These are phyloP conservation scores for Scheffersomyces coipomensis DNA, from an alignment of 805 yeast species.

Conservation along the genomic window DNA sequence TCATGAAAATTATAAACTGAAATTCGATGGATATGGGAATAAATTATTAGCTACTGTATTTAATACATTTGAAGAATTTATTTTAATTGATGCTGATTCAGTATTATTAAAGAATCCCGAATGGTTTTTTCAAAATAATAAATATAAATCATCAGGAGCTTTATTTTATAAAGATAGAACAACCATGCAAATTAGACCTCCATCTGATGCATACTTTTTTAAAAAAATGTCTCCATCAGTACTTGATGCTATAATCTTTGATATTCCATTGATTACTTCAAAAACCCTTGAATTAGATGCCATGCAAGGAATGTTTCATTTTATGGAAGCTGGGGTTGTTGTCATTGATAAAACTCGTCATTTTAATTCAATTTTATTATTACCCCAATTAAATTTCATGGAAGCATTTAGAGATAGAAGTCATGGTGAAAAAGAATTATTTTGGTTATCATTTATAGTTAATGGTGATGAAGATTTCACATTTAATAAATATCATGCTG, in stretches of 20 bases:
- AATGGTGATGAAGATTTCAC: slow-evolving; percentile 25
- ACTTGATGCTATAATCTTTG: slow-evolving; percentile 20
- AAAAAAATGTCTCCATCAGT: slow-evolving; percentile 42
- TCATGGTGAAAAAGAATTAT: slow-evolving; percentile 31
- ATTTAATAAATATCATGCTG: slow-evolving; percentile 23
- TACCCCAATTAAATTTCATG: slow-evolving; percentile 27
- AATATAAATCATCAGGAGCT: slow-evolving; percentile 14
- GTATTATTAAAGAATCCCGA: slow-evolving; percentile 27
- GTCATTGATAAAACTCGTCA: slow-evolving; percentile 47
- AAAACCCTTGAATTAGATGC: slow-evolving; percentile 27
- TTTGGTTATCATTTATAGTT: slow-evolving; percentile 28
- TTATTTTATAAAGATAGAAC: slow-evolving; percentile 19
- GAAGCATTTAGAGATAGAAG: slow-evolving; percentile 21
- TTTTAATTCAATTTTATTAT: slow-evolving; percentile 40
- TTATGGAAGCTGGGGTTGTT: slow-evolving; percentile 38
- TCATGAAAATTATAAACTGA: slow-evolving; percentile 10
- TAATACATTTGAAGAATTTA: slow-evolving; percentile 29
- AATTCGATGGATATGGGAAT: slow-evolving; percentile 29
- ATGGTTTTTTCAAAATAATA: slow-evolving; percentile 9
- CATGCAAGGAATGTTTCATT: slow-evolving; percentile 38
- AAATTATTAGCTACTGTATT: slow-evolving; percentile 34
- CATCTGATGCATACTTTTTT: slow-evolving; percentile 40
- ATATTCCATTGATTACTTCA: slow-evolving; percentile 23
- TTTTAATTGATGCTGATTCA: slow-evolving; percentile 38
- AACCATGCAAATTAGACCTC: slow-evolving; percentile 19